These are phyloP conservation scores for Fusarium duplospermum DNA, from an alignment of 2,329 filamentous ascomycete species.

Conservation along the genomic window DNA sequence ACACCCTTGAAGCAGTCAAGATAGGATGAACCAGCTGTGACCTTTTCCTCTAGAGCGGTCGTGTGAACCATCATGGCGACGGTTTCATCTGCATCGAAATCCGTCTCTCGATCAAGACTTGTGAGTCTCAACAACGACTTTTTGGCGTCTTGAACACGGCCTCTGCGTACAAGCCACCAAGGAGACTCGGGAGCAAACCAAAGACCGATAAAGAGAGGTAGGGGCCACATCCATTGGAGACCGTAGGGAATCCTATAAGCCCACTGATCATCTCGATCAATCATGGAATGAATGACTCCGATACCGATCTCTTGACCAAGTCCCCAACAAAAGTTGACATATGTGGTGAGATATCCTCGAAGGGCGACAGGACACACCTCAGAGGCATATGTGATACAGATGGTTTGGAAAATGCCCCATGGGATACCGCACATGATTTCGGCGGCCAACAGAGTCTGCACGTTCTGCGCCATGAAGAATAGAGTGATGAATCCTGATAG, in stretches of 20 bases:
- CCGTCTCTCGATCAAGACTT: conserved; percentile 70
- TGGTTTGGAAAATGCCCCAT: conserved; percentile 41
- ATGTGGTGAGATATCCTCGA: conserved; percentile 78
- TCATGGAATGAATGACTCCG: conserved; percentile 76
- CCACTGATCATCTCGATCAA: conserved; percentile 74
- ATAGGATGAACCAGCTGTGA: conserved; percentile 80
- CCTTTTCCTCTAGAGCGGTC: conserved; percentile 80
- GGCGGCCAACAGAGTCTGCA: conserved; percentile 36
- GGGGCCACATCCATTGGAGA: conserved; percentile 82
- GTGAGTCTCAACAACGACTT: conserved; percentile 73
- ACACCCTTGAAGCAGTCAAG: conserved; percentile 85
- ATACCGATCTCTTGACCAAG: conserved; percentile 80
- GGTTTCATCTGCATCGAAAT: conserved; percentile 85
- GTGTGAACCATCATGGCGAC: conserved; percentile 95
- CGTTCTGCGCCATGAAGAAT: conserved; percentile 39
- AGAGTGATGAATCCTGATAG: conserved; percentile 34
- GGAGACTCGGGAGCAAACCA: conserved; percentile 77
- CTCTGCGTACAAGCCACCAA: conserved; percentile 79
- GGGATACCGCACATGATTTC: conserved; percentile 38
- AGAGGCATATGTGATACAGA: conserved; percentile 55
- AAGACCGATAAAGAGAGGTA: conserved; percentile 74
- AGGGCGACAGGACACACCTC: conserved; percentile 80
- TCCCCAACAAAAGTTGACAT: conserved; percentile 83
- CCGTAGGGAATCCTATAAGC: conserved; percentile 77
- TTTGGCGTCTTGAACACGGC: conserved; percentile 74